A percentile compares a stretch with the other conserved stretches of the same genome.
Evolutionary conservation across 805 yeast genomes (phyloP).

Genomic region (Ogataea trehaloabstinens): DNA sequence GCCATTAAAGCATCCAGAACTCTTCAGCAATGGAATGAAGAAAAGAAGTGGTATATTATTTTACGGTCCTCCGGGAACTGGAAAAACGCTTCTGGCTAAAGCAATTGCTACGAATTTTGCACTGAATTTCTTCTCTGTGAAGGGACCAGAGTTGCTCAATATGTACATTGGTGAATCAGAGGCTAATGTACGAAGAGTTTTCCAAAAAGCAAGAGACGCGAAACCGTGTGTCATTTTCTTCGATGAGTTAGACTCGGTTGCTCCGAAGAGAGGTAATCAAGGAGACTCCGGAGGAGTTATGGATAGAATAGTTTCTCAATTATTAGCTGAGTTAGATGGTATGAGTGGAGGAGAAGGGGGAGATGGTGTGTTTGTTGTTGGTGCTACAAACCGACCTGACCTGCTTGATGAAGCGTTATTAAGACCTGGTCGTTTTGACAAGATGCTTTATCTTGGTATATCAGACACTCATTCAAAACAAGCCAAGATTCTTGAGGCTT

Average conservation of each 20-base stretch:
- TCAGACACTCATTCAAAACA: slow-evolving; percentile 91
- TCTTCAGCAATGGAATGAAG: slow-evolving; percentile 84
- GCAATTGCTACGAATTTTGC: slow-evolving; percentile 97
- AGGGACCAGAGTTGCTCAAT: slow-evolving; percentile 94
- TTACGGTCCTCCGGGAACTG: slow-evolving; percentile 99
- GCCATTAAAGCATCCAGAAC: slow-evolving; percentile 91
- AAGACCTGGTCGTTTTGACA: slow-evolving; percentile 94
- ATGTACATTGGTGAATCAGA: slow-evolving; percentile 99
- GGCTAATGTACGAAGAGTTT: slow-evolving; percentile 92
- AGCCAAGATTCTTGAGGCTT: slow-evolving; percentile 77
- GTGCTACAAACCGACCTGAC: slow-evolving; percentile 98
- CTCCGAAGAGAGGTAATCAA: slow-evolving; percentile 97
- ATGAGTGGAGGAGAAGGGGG: slow-evolving; percentile 80
- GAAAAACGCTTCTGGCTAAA: slow-evolving; percentile 92
- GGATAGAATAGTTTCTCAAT: slow-evolving; percentile 96
- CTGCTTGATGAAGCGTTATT: slow-evolving; percentile 88
- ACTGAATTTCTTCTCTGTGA: slow-evolving; percentile 90
- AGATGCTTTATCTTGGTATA: slow-evolving; percentile 89
- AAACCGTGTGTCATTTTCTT: slow-evolving; percentile 97
- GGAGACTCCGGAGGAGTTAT: slow-evolving; percentile 99
- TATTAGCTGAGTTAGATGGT: slow-evolving; percentile 93
- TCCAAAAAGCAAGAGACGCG: slow-evolving; percentile 93
- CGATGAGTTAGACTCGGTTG: slow-evolving; percentile 96
- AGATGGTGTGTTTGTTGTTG: slow-evolving; percentile 94
- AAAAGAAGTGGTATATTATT: slow-evolving; percentile 92